Percentiles rank a stretch among this genome's conserved stretches.
These are phyloP conservation scores for Cladosporium sp. DNA, from an alignment of 2,329 filamentous ascomycete genomes.

Conservation along the genomic window DNA sequence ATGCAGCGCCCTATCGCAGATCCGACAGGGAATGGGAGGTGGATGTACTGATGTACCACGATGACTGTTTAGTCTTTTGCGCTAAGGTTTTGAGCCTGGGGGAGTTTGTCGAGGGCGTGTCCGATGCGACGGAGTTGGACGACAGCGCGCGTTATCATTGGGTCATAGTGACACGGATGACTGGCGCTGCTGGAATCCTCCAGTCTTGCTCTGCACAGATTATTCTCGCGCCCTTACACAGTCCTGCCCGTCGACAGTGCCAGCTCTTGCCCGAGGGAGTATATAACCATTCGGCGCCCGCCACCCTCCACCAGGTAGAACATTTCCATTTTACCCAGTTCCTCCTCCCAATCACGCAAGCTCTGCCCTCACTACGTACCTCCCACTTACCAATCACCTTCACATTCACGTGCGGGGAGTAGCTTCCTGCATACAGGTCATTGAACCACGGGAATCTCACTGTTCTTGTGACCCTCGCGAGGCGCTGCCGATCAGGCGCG, in stretches of 20 bases:
- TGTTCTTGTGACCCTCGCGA: constrained; percentile 17
- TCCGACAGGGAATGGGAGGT: constrained; percentile 4
- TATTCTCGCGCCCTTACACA: background rate
- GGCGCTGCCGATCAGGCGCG: constrained; percentile 18
- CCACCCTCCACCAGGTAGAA: constrained; percentile 16
- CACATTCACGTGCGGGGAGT: constrained; percentile 17
- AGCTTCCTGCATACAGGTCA: constrained; percentile 9
- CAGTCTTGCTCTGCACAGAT: background rate
- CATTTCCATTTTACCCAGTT: constrained; percentile 13
- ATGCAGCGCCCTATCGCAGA: constrained; percentile 16
- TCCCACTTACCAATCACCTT: constrained; percentile 7
- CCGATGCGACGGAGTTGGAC: background rate
- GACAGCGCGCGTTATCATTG: constrained; percentile 9
- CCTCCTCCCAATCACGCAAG: background rate
- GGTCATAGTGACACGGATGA: constrained; percentile 13
- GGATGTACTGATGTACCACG: constrained; percentile 10
- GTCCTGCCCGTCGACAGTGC: background rate
- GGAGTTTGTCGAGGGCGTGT: background rate
- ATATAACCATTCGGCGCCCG: constrained; percentile 12
- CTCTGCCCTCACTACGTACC: background rate
- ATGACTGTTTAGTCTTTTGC: constrained; percentile 8
- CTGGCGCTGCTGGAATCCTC: background rate
- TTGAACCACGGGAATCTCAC: background rate
- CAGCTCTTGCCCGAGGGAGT: constrained; percentile 1
- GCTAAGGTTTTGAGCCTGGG: constrained; percentile 3